Evolutionary conservation across 148 eudicot species (phyloP).

Genomic region (Rhododendron ferrugineum): DNA sequence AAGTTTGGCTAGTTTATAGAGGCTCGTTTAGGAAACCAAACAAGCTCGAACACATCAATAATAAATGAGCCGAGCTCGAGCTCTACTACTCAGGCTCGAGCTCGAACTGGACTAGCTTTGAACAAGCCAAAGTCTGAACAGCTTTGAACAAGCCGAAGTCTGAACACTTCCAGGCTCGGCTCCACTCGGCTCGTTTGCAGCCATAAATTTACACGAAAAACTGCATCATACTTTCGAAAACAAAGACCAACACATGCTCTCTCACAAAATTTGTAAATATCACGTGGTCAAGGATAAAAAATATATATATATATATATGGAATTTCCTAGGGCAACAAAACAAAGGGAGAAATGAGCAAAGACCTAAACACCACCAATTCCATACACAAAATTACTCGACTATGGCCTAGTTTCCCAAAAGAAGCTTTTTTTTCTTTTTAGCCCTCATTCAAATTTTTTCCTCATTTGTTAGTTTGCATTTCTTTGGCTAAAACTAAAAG

Average conservation of each 20-base stretch:
- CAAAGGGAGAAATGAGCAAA: not conserved
- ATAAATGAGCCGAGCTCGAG: too few species aligned
- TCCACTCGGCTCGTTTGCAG: not conserved
- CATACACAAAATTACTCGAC: not conserved
- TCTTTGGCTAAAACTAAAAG: too few species aligned
- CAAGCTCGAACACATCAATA: not conserved
- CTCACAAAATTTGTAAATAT: not conserved
- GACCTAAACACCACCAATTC: not conserved
- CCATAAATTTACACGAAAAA: not conserved
- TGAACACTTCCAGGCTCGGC: not conserved
- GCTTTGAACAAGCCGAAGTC: not conserved
- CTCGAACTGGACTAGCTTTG: not conserved
- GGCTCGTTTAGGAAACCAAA: not conserved
- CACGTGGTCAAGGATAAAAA: not conserved
- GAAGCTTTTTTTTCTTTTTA: too few species aligned
- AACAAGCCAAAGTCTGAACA: not conserved
- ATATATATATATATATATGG: too few species aligned
- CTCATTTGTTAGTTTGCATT: too few species aligned
- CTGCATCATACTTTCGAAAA: not conserved
- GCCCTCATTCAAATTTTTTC: too few species aligned
- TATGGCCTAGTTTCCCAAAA: too few species aligned
- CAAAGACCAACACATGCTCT: not conserved
- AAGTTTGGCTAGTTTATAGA: not conserved
- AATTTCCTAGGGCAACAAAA: not conserved
- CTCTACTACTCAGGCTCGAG: too few species aligned